Evolutionary conservation across 2,329 filamentous ascomycete species (phyloP).

Genomic region (Fusarium sp.): DNA sequence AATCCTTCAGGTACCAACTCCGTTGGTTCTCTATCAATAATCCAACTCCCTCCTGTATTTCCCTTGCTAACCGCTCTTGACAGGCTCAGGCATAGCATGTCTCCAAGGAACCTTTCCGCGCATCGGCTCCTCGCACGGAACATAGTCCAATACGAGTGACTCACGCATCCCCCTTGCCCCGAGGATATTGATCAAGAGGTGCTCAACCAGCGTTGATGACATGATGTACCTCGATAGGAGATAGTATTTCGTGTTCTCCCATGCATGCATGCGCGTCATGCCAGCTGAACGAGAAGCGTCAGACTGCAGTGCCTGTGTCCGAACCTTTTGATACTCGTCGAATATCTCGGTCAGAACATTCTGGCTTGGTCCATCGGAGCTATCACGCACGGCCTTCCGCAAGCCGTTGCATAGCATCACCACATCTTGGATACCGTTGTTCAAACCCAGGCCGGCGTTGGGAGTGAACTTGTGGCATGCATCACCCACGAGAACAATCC

Average conservation of each 20-base stretch:
- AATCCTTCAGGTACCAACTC: neutral
- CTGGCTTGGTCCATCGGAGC: neutral
- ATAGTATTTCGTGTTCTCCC: neutral
- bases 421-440: slow-evolving; percentile 26
- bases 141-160: neutral
- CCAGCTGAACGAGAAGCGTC: neutral
- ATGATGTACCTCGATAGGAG: neutral
- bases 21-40: neutral
- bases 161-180: neutral
- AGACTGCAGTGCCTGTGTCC: neutral
- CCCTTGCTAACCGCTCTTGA: neutral
- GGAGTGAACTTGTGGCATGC: slow-evolving; percentile 52
- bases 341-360: neutral
- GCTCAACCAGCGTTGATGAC: neutral
- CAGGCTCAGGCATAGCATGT: neutral
- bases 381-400: neutral
- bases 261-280: neutral
- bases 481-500: slow-evolving; percentile 30
- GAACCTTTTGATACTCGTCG: neutral
- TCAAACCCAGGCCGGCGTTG: slow-evolving; percentile 48
- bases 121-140: neutral
- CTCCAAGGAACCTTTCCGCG: neutral
- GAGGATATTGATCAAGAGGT: neutral
- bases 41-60: neutral
- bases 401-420: neutral